phyloP scores from a whole-genome alignment of 164 flowering plant genomes.

The Liquidambar formosana region DNA sequence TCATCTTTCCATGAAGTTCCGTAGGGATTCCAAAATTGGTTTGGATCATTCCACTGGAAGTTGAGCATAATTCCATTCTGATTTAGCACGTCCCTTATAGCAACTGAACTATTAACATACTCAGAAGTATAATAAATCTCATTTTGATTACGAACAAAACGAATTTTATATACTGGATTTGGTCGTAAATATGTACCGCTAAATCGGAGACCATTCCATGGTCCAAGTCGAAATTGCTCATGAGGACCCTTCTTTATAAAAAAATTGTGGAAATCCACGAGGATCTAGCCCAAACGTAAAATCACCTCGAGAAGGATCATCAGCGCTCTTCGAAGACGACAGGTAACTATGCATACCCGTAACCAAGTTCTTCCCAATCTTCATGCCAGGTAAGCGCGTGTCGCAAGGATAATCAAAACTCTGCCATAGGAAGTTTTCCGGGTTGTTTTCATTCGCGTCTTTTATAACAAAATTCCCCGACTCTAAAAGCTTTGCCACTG shows the following conservation, averaged over 20 bases:
- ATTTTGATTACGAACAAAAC: slow-evolving; percentile 14
- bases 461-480: slow-evolving; percentile 30
- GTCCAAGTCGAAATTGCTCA: slow-evolving; percentile 20
- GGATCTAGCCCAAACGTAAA: slow-evolving; percentile 11
- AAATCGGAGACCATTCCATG: slow-evolving; percentile 27
- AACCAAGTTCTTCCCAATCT: too few species aligned
- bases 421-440: slow-evolving; percentile 26
- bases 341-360: slow-evolving; percentile 17
- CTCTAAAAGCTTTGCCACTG: slow-evolving; percentile 25
- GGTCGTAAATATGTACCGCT: slow-evolving; percentile 26
- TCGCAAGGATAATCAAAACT: slow-evolving; percentile 36
- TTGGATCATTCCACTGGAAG: slow-evolving; percentile 16
- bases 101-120: slow-evolving; percentile 13
- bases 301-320: slow-evolving; percentile 36
- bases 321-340: slow-evolving; percentile 29
- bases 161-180: slow-evolving; percentile 1
- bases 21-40: slow-evolving; percentile 20
- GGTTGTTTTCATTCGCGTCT: neutral
- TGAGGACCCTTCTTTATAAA: slow-evolving; percentile 8
- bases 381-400: slow-evolving; percentile 26
- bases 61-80: slow-evolving; percentile 10
- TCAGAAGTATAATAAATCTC: slow-evolving; percentile 35
- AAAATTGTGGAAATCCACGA: slow-evolving; percentile 6
- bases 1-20: slow-evolving; percentile 18
- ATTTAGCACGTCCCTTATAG: slow-evolving; percentile 35